Conservation (phyloP, 495 filamentous ascomycete species). For the Haplographium delicatum region DNA sequence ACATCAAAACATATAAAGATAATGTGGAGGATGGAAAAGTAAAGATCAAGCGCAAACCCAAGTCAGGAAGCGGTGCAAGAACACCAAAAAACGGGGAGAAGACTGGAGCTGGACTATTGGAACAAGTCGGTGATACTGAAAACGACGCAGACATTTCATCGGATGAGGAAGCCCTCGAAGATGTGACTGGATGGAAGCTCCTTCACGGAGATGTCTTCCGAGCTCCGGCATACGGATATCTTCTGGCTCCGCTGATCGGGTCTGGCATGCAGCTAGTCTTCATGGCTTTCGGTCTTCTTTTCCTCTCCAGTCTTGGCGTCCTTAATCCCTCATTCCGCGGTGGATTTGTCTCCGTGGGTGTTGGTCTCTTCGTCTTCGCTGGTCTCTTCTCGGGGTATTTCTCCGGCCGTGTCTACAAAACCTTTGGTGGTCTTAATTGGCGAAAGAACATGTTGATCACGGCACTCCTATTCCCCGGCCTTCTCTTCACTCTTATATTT, state of each 20-base stretch:
- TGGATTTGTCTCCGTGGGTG: constrained; percentile 82
- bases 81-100: constrained; percentile 46
- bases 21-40: constrained; percentile 65
- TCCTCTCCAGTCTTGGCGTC: constrained; percentile 77
- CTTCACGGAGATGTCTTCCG: constrained; percentile 96
- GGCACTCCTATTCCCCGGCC: constrained; percentile 76
- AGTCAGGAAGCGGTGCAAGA: constrained; percentile 38
- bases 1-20: constrained; percentile 67
- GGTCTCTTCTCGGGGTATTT: constrained; percentile 93
- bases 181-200: constrained; percentile 89
- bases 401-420: constrained; percentile 77
- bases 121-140: constrained; percentile 55
- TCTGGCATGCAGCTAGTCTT: constrained; percentile 89
- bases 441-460: constrained; percentile 79
- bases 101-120: constrained; percentile 54
- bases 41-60: constrained; percentile 41
- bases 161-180: constrained; percentile 77
- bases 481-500: constrained; percentile 74
- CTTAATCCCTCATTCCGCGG: constrained; percentile 90
- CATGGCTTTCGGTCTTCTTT: constrained; percentile 72
- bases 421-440: constrained; percentile 78
- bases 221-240: constrained; percentile 63
- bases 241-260: constrained; percentile 81
- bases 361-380: constrained; percentile 84
- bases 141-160: constrained; percentile 57